Conservation (phyloP, 441 rosid species). For the Pelargonium fulgidum region DNA sequence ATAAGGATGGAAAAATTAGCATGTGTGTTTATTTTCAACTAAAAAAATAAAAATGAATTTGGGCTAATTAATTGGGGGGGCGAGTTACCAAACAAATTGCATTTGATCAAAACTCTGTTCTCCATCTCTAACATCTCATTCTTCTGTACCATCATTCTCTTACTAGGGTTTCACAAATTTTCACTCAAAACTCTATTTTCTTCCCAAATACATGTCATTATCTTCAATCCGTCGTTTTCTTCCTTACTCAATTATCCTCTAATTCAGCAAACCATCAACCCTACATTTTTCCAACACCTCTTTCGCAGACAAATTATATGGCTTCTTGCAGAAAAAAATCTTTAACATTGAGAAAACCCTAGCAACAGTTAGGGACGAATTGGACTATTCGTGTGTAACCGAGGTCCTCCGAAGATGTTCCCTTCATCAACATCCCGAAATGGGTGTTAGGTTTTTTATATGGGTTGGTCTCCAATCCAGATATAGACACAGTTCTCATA, state of each 20-base stretch:
- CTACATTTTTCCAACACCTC: conserved; percentile 31
- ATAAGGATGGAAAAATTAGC: too few relatives aligned
- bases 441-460: conserved; percentile 67
- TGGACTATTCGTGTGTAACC: conserved; percentile 47
- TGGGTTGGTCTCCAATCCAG: conserved; percentile 70
- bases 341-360: conserved; percentile 38
- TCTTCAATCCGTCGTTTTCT: conserved; percentile 24
- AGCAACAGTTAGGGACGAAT: conserved; percentile 30
- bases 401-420: conserved; percentile 51
- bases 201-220: conserved; percentile 20
- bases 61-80: too few relatives aligned
- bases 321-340: conserved; percentile 35
- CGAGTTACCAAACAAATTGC: too few relatives aligned
- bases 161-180: neutral
- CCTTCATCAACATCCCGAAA: conserved; percentile 28
- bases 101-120: too few relatives aligned
- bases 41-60: too few relatives aligned
- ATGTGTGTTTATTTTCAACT: too few relatives aligned
- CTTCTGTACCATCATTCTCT: too few relatives aligned
- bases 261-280: conserved; percentile 22
- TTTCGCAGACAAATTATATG: conserved; percentile 37
- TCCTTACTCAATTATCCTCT: conserved; percentile 19
- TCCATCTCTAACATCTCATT: too few relatives aligned
- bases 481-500: conserved; percentile 54
- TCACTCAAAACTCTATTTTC: neutral